Conservation (phyloP, 345 rosid species). For the Arabidopsis arenosa region DNA sequence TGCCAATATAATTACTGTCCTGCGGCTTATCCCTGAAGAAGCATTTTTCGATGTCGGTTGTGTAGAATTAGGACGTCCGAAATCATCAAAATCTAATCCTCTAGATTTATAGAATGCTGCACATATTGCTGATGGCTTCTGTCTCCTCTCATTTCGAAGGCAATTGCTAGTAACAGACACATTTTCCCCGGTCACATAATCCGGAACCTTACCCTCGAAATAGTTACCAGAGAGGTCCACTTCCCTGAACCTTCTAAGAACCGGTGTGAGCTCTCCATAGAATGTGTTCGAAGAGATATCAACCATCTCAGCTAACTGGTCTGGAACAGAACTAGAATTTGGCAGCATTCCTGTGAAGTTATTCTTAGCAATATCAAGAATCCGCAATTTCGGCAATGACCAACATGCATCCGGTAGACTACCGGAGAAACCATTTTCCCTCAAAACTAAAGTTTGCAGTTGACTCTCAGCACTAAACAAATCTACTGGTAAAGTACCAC, state of each 20-base stretch:
- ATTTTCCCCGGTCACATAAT: conserved; percentile 50
- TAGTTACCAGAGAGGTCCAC: conserved; percentile 76
- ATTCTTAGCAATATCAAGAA: conserved; percentile 78
- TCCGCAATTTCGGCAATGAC: conserved; percentile 60
- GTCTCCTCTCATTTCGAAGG: conserved; percentile 62
- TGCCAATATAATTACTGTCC: conserved; percentile 57
- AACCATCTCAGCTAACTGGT: conserved; percentile 50
- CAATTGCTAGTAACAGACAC: conserved; percentile 72
- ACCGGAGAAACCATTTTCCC: conserved; percentile 66
- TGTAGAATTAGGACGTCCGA: conserved; percentile 70
- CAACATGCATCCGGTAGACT: conserved; percentile 57
- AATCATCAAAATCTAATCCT: conserved; percentile 79
- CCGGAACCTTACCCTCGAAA: conserved; percentile 82
- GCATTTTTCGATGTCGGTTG: conserved; percentile 45
- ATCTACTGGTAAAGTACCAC: conserved; percentile 61
- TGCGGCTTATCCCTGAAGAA: conserved; percentile 53
- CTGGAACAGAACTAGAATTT: conserved; percentile 46
- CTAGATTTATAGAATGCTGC: conserved; percentile 62
- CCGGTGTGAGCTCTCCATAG: conserved; percentile 64
- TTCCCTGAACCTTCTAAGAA: conserved; percentile 56
- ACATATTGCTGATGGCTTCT: conserved; percentile 65
- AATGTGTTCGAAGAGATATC: conserved; percentile 78
- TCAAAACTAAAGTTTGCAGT: conserved; percentile 64
- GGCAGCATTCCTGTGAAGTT: conserved; percentile 77
- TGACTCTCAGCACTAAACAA: conserved; percentile 57